Evolutionary conservation across 345 rosid genomes (phyloP).

Genomic region (Cardamine chenopodiifolia): DNA sequence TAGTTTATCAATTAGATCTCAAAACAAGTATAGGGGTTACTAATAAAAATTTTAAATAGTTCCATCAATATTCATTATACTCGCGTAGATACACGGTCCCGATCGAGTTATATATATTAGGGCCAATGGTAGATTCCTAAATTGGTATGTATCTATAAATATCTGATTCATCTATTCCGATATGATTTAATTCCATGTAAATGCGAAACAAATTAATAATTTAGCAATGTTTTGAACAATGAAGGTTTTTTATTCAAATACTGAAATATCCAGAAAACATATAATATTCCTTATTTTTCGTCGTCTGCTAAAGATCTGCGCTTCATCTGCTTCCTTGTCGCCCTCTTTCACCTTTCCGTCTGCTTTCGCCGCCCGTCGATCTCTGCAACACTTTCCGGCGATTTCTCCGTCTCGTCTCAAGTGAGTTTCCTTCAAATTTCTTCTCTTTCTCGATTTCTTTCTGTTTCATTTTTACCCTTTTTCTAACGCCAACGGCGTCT

Average conservation of each 20-base stretch:
- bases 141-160: too few relatives aligned
- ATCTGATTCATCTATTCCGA: not conserved
- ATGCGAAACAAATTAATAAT: not conserved
- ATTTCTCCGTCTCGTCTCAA: not conserved
- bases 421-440: slow-evolving; percentile 24
- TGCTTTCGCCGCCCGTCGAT: slow-evolving; percentile 30
- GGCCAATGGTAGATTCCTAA: not conserved
- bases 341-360: not conserved
- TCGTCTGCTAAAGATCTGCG: not conserved
- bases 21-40: too few relatives aligned
- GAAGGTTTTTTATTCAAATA: not conserved
- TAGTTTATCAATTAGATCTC: too few relatives aligned
- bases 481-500: slow-evolving; percentile 13
- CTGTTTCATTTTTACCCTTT: not conserved
- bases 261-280: not conserved
- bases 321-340: not conserved
- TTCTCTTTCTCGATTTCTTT: not conserved
- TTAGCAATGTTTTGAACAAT: not conserved
- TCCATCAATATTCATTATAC: too few relatives aligned
- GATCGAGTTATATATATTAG: too few relatives aligned
- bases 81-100: too few relatives aligned
- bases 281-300: not conserved
- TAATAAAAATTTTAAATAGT: too few relatives aligned
- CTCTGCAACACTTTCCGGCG: slow-evolving; percentile 32
- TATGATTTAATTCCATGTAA: not conserved